Conservation (phyloP, 2,329 filamentous ascomycete species). For the Colletotrichum cordylinicola region DNA sequence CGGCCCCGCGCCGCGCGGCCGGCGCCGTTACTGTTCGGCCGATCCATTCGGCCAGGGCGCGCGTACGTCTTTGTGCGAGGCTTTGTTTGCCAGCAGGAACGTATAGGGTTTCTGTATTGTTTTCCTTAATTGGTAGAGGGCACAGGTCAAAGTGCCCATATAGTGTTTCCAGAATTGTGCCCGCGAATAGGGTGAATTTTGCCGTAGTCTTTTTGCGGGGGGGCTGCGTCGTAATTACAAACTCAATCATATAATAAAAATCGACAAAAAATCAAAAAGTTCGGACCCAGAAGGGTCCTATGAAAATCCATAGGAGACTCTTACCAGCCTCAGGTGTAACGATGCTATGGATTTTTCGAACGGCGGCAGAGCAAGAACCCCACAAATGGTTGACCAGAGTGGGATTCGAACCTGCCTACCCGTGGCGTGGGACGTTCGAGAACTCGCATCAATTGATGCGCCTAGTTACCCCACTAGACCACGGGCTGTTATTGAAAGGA, state of each 20-base stretch:
- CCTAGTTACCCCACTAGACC: neutral
- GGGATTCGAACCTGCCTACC: neutral
- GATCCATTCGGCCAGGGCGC: no score
- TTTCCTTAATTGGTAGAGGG: no score
- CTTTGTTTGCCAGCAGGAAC: no score
- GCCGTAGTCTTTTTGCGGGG: no score
- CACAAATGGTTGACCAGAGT: neutral
- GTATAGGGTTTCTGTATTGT: no score
- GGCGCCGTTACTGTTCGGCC: no score
- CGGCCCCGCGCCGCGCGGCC: no score
- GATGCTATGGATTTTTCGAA: neutral
- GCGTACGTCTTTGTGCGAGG: no score
- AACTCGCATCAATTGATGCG: neutral
- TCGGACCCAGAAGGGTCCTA: neutral
- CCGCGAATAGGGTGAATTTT: no score
- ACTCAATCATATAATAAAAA: fast-evolving
- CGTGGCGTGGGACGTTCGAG: neutral
- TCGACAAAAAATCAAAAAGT: neutral
- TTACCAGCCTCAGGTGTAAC: neutral
- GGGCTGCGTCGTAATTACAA: no score
- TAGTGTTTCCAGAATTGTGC: no score
- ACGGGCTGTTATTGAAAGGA: neutral
- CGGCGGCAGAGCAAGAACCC: neutral
- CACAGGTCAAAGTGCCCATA: no score
- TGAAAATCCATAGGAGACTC: neutral